Percentiles rank a stretch among this genome's conserved stretches.
Evolutionary conservation across 129 eudicot genomes (phyloP).

Genomic region (Flaveria brownii): DNA sequence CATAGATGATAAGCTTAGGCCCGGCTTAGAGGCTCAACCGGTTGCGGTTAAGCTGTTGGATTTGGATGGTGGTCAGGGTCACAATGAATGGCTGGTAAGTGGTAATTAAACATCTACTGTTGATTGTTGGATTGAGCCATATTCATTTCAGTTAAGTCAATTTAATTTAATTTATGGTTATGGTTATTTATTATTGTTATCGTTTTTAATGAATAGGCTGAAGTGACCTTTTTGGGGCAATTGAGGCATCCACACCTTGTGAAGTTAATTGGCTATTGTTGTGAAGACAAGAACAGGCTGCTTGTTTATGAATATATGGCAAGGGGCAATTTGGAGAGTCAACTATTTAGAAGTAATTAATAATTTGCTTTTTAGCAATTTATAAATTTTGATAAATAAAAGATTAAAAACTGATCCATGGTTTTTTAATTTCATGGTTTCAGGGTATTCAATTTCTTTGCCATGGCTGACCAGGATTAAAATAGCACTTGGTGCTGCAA

Average conservation of each 20-base stretch:
- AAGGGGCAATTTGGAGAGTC: slow-evolving; percentile 77
- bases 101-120: too few relatives aligned
- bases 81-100: slow-evolving; percentile 85
- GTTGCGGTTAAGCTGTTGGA: slow-evolving; percentile 86
- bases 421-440: slow-evolving; percentile 10
- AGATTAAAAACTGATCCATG: background rate
- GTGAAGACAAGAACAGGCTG: slow-evolving; percentile 82
- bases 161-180: background rate
- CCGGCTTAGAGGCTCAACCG: slow-evolving; percentile 73
- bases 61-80: slow-evolving; percentile 86
- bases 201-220: slow-evolving; percentile 45
- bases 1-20: slow-evolving; percentile 60
- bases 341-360: slow-evolving; percentile 63
- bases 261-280: slow-evolving; percentile 90
- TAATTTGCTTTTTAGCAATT: background rate
- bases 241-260: slow-evolving; percentile 92
- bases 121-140: too few relatives aligned
- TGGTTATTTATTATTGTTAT: background rate
- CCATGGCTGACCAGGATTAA: slow-evolving; percentile 87
- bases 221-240: slow-evolving; percentile 87
- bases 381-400: background rate
- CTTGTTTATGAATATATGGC: slow-evolving; percentile 90
- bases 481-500: slow-evolving; percentile 87
- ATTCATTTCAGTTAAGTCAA: background rate
- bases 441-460: slow-evolving; percentile 71